These are phyloP conservation scores for Solanum gandarillasii DNA, from an alignment of 257 asterid species.

Conservation along the genomic window DNA sequence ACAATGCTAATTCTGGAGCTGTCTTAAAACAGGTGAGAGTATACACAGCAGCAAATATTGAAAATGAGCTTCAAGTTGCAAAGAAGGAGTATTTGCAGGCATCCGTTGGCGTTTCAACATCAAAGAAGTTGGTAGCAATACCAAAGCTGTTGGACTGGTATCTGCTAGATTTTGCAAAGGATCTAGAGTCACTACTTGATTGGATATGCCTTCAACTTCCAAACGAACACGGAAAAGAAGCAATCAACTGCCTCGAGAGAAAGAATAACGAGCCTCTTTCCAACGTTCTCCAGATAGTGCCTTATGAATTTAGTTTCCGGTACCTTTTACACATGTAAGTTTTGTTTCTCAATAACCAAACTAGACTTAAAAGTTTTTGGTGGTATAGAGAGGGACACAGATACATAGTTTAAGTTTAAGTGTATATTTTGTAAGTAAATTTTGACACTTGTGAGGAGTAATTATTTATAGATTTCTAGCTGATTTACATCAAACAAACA, in stretches of 20 bases:
- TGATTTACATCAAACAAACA: background rate
- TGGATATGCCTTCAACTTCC: slow-evolving; percentile 87
- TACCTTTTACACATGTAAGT: slow-evolving; percentile 51
- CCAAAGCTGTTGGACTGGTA: slow-evolving; percentile 92
- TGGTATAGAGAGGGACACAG: slow-evolving; percentile 19
- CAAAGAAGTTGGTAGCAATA: slow-evolving; percentile 38
- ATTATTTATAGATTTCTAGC: background rate
- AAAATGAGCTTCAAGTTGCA: slow-evolving; percentile 69
- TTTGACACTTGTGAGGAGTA: slow-evolving; percentile 2
- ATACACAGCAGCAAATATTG: slow-evolving; percentile 63
- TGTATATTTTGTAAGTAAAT: slow-evolving; percentile 32
- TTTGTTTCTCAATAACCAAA: background rate
- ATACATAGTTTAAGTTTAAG: slow-evolving; percentile 8
- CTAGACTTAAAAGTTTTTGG: slow-evolving; percentile 14
- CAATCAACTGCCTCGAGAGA: slow-evolving; percentile 53
- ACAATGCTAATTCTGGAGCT: background rate
- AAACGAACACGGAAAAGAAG: slow-evolving; percentile 52
- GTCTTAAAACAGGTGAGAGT: slow-evolving; percentile 51
- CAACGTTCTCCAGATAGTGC: slow-evolving; percentile 46
- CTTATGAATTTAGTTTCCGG: slow-evolving; percentile 82
- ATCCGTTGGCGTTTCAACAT: slow-evolving; percentile 51
- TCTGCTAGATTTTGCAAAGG: slow-evolving; percentile 80
- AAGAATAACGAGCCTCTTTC: slow-evolving; percentile 28
- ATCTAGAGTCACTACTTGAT: slow-evolving; percentile 63
- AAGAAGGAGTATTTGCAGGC: slow-evolving; percentile 75